Evolutionary conservation across 768 basidiomycete genomes (phyloP).

Genomic region (Boletellus sp.): DNA sequence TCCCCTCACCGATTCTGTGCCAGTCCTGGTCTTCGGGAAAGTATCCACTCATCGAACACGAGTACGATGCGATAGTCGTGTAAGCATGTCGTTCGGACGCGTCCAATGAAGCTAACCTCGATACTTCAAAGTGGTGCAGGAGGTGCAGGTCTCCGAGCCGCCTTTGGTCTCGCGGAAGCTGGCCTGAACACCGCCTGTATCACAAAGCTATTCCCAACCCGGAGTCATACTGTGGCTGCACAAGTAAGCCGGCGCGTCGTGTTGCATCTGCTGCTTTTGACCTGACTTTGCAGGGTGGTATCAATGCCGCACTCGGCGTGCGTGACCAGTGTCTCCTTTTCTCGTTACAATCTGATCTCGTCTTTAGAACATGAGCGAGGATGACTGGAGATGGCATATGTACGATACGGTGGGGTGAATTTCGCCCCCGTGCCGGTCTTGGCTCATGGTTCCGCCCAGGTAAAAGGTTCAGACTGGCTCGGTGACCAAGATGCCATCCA

Average conservation of each 20-base stretch:
- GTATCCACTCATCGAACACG: constrained; percentile 97
- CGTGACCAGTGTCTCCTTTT: constrained; percentile 26
- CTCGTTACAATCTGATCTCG: constrained; percentile 5
- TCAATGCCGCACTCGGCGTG: constrained; percentile 95
- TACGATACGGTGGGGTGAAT: constrained; percentile 74
- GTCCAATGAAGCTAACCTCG: constrained; percentile 11
- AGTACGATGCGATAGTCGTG: constrained; percentile 99
- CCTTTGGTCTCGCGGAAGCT: constrained; percentile 96
- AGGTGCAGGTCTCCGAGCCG: constrained; percentile 96
- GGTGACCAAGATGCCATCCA: constrained; percentile 99
- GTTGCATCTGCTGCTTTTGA: constrained; percentile 7
- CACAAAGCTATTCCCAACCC: constrained; percentile 97
- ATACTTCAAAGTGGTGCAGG: constrained; percentile 77
- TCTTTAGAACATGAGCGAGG: constrained; percentile 93
- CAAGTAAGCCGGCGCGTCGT: constrained; percentile 51
- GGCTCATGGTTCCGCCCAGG: constrained; percentile 42
- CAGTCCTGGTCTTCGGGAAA: constrained; percentile 80
- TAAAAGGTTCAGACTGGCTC: constrained; percentile 99
- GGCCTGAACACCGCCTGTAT: constrained; percentile 99
- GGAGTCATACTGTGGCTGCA: constrained; percentile 98
- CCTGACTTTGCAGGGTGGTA: constrained; percentile 67
- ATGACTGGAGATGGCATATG: constrained; percentile 99
- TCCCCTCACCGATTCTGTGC: constrained; percentile 7
- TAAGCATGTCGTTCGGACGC: constrained; percentile 42
- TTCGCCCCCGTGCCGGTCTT: constrained; percentile 1